Conservation (phyloP, 2,329 filamentous ascomycete genomes). For the Fusarium floridanum region DNA sequence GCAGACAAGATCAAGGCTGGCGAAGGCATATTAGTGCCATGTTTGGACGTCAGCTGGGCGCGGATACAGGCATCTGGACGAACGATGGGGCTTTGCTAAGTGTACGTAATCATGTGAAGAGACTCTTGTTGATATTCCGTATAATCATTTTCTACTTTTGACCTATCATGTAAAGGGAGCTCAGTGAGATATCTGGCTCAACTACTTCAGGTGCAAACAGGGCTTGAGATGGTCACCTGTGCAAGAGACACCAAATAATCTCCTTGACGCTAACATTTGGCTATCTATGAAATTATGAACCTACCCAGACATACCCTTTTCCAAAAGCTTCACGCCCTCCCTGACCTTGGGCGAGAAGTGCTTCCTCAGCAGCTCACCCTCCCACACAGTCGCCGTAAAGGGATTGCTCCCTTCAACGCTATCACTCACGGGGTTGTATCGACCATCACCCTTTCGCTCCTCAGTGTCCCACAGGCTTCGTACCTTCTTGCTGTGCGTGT, state of each 20-base stretch:
- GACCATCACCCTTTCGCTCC: constrained; percentile 90
- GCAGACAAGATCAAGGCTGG: not conserved
- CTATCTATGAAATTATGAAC: constrained; percentile 3
- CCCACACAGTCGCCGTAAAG: constrained; percentile 92
- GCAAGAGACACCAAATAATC: not conserved
- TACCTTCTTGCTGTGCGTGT: constrained; percentile 85
- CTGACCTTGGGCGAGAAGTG: constrained; percentile 91
- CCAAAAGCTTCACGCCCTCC: constrained; percentile 77
- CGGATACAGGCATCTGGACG: not conserved
- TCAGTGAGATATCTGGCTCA: not conserved
- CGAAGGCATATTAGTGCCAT: not conserved
- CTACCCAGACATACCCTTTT: constrained; percentile 70
- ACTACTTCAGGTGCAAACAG: not conserved
- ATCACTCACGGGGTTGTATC: constrained; percentile 79
- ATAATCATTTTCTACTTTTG: not conserved
- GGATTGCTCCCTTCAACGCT: constrained; percentile 91
- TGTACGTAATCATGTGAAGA: constrained; percentile 17
- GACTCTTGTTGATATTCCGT: not conserved
- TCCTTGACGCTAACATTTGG: constrained; percentile 1
- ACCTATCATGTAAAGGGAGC: not conserved
- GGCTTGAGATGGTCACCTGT: not conserved
- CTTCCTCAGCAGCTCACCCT: constrained; percentile 85
- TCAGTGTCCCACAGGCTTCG: constrained; percentile 93
- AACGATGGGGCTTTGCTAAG: not conserved
- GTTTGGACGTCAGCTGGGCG: constrained; percentile 1